Base-by-base conservation (phyloP, 768 basidiomycete genomes). In the Amanita brunnescens region DNA sequence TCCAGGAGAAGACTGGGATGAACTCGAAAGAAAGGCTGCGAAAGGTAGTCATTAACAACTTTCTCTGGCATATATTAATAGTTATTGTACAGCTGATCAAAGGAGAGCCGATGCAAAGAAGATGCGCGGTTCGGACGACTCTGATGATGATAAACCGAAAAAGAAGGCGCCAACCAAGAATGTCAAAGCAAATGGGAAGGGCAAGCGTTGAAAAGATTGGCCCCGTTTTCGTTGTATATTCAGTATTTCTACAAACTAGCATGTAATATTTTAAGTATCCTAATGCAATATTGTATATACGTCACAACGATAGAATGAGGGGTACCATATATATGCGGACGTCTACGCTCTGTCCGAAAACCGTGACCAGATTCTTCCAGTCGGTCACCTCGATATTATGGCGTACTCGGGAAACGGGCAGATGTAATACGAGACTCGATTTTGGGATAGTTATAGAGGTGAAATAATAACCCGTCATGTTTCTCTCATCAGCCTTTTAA, bases 1-100 rank as follows among this genome's bases (percentile, higher is more conserved):
- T 43, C 48, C 58, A 77, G 88, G 92, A 8, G 91, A 94, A 49
- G 93, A 95, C 59, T 99, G 95, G 95, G 94, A 96, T 61, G 91
- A 92, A 65, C 72, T 96, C 32, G 94, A 96, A 67, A 74, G 80
- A 40, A 94, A 93, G 65, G 93, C 93, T 6, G 90, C 90, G 6
- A 87, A 87, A 75, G 87, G 83, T 89, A 61, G 59, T 58, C 54
- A 35, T 56, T 41, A 62, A 44, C 35, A 42, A n/a, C 30, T 47
- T 45, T 58, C 56, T 40, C 38, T 20, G 18, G 54, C 46, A 54
- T 57, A 30, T 66, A 53, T 35, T 33, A 41, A 40, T 42, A 47
- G 42, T 46, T 44, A 23, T 39, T 38, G 38, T 26, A 34, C 46
- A 79, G 78, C 77, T 52, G 78, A 80, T 57, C 71, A 70, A 51